Base-by-base conservation (phyloP, 768 basidiomycete species). In the Leccinum uliginosum region DNA sequence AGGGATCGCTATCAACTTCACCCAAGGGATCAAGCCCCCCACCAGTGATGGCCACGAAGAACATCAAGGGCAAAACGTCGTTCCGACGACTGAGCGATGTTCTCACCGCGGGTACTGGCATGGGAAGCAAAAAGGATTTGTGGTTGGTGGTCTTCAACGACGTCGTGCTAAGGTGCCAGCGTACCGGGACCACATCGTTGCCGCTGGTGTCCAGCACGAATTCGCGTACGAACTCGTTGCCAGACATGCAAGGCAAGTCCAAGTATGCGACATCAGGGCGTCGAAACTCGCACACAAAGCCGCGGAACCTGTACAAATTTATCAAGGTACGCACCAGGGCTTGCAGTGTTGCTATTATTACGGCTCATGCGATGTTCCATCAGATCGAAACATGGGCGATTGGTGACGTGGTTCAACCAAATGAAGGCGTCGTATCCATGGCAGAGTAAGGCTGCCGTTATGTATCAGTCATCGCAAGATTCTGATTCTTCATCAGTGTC, bases 101-200 rank as follows among this genome's bases (percentile, higher is more conserved):
- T n/a, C 78, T 97, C 34, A 78, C 85, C 55, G 72, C 80, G 0
- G 72, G 79, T 12, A 76, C 77, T 44, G 78, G 78, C n/a, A 55
- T 82, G 27, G 77, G 86, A 67, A 65, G 87, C 30, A 91, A 89
- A 76, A 86, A 87, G 66, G 96, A 99, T 64, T 67, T 93, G 45
- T 99, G 97, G 97, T 80, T 95, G 54, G 91, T 99, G 2, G 84
- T 87, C 14, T 98, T 99, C 78, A 95, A 94, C 55, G 97, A 99
- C 67, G 96, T 99, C 47, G 87, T 93, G 6, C 74, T 99, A 35
- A 83, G 93, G 47, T 98, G 95, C 70, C 91, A 94, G 65, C 81
- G 91, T 53, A 89, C 87, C 2, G 96, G 97, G 10, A 87, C 87
- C 7, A 99, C 97, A 0, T 89, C 87, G 8, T 68, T 93, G 49